Evolutionary conservation across 352 stramenopile genomes (phyloP), one percentile per base, ranked within the genome.

Genomic region (Globisporangium paroecandrum): DNA sequence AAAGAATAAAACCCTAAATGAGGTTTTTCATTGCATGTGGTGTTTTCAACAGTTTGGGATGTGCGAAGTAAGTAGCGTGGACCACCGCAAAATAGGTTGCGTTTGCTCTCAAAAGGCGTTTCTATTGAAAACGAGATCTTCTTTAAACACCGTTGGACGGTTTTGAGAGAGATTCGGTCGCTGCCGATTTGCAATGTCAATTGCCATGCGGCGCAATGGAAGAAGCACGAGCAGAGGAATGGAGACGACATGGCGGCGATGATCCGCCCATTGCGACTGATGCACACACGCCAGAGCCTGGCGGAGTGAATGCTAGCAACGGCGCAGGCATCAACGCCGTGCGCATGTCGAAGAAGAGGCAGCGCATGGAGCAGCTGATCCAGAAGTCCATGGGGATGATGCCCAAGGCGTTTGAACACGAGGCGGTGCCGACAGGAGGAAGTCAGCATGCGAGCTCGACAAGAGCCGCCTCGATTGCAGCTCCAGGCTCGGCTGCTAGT

Each of bases 361-460:
- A 81, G 69, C 82, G 78, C 34, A 87, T 92, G 55, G 77, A 87
- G 62, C 66, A 63, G 63, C 70, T 90, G 18, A 89, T 90, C 41
- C 51, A 79, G 59, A 79, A 80, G 56, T 81, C 79, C 10, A 72
- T 78, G 54, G 67, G 56, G 9, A 72, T 91, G 53, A 76, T 43
- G 12, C 79, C 10, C 13, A 55, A 41, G 10, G 25, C 29, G 29
- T 65, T 65, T 24, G 47, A 65, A 58, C 46, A 54, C 4, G 58
- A 62, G 18, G 32, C 57, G 47, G 12, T 61, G 55, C 20, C 29
- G 55, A 43, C 20, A 27, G 8, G 7, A 59, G 15, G 9, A 32
- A 36, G 12, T 4, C 20, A 47, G 5, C 29, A 61, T 20, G 24
- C 7, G 61, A 74, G 7, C 25, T 65, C 13, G 22, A 71, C 18